Evolutionary conservation across 164 flowering plant genomes (phyloP).

Genomic region (Stephania cephalantha): DNA sequence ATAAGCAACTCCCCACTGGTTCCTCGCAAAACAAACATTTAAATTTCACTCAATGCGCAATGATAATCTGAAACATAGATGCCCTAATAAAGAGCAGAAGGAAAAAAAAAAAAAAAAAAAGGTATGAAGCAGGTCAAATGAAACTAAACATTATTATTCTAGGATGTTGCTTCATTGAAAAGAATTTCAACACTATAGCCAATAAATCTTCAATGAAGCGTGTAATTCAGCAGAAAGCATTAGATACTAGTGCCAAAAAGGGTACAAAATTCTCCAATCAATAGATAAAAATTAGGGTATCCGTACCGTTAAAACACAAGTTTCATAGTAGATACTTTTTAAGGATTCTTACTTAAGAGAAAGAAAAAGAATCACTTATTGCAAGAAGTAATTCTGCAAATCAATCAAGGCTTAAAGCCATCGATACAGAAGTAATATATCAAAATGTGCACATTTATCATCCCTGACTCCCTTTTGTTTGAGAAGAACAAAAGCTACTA

Average conservation of each 20-base stretch:
- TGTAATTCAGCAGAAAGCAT: neutral
- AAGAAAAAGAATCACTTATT: neutral
- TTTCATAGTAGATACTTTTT: neutral
- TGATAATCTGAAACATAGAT: neutral
- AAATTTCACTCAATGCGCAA: too few relatives aligned
- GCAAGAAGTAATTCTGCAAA: too few relatives aligned
- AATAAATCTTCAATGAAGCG: neutral
- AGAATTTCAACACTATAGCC: neutral
- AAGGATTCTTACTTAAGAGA: neutral
- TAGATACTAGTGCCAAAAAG: neutral
- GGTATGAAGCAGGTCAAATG: neutral
- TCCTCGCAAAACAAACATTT: constrained; percentile 19
- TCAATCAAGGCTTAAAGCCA: neutral
- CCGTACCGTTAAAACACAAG: neutral
- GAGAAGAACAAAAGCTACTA: neutral
- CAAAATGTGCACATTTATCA: neutral
- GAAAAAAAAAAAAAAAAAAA: neutral
- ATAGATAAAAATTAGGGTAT: neutral
- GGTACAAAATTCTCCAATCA: neutral
- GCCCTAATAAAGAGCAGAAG: neutral
- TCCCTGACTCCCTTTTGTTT: too few relatives aligned
- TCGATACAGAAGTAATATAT: neutral
- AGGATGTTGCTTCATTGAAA: neutral
- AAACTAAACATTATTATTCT: neutral
- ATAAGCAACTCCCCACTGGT: constrained; percentile 82